These are phyloP conservation scores for Colletotrichum trifolii DNA, from an alignment of 2,329 filamentous ascomycete genomes.

Conservation along the genomic window DNA sequence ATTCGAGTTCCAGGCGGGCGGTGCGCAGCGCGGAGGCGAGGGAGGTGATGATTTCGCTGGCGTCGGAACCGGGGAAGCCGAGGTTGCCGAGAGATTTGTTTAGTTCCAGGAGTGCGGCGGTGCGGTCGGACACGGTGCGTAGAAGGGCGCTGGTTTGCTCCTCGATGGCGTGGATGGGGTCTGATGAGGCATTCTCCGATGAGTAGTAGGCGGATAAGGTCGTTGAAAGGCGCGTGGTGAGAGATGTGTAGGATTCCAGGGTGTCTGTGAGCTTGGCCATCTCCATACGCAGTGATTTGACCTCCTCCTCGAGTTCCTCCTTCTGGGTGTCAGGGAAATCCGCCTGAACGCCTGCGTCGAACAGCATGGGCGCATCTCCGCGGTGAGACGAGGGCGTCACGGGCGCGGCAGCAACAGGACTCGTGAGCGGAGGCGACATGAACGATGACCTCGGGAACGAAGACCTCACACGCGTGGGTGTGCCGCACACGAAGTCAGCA, in stretches of 20 bases:
- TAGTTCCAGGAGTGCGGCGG: constrained; percentile 58
- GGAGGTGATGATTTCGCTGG: constrained; percentile 59
- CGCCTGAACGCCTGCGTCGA: constrained; percentile 54
- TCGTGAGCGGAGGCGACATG: constrained; percentile 67
- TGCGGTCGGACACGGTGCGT: constrained; percentile 59
- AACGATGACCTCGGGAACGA: constrained; percentile 66
- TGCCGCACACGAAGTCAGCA: constrained; percentile 63
- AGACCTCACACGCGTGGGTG: constrained; percentile 55
- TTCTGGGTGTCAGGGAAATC: constrained; percentile 55
- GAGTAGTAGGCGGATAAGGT: constrained; percentile 49
- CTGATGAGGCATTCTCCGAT: constrained; percentile 29
- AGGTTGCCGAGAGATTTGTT: constrained; percentile 57
- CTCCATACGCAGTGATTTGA: constrained; percentile 61
- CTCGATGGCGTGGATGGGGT: constrained; percentile 49
- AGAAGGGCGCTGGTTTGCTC: constrained; percentile 55
- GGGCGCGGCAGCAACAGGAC: constrained; percentile 49
- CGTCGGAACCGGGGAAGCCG: constrained; percentile 62
- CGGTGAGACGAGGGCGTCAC: constrained; percentile 51
- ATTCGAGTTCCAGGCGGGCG: constrained; percentile 71
- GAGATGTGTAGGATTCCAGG: constrained; percentile 58
- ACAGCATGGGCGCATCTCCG: constrained; percentile 38
- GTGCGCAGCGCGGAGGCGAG: constrained; percentile 63
- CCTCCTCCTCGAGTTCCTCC: constrained; percentile 56
- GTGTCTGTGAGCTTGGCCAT: constrained; percentile 58
- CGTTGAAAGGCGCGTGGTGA: constrained; percentile 51